These are phyloP conservation scores for Neolentinus lepideus DNA, from an alignment of 1,284 basidiomycete species.

Conservation along the genomic window DNA sequence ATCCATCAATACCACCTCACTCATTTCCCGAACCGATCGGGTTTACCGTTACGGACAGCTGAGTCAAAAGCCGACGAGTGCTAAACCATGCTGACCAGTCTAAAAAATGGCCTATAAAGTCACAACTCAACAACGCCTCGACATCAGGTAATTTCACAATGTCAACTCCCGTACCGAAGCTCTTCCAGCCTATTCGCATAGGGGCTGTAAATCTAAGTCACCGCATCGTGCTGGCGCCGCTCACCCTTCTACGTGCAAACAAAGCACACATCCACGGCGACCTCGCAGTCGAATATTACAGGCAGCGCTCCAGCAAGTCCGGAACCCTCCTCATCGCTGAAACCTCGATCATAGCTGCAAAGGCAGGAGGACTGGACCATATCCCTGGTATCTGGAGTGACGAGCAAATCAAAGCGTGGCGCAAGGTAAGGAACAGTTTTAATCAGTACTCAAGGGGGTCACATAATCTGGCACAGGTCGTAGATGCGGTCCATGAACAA, in stretches of 20 bases:
- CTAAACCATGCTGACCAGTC: no score
- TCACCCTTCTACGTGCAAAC: constrained; percentile 23
- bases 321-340: constrained; percentile 25
- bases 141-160: no score
- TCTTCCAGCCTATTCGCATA: constrained; percentile 22
- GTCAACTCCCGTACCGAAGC: constrained; percentile 5
- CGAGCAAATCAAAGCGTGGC: constrained; percentile 24
- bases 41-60: no score
- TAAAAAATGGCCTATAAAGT: no score
- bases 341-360: constrained; percentile 20
- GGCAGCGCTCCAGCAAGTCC: constrained; percentile 17
- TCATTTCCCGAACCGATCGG: no score
- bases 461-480: constrained; percentile 18
- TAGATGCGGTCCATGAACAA: constrained; percentile 30
- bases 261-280: constrained; percentile 5
- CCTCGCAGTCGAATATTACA: constrained; percentile 18
- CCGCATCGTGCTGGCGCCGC: constrained; percentile 22
- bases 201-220: constrained; percentile 18
- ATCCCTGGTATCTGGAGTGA: constrained; percentile 19
- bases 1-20: no score
- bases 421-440: constrained; percentile 11
- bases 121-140: no score
- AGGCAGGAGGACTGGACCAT: constrained; percentile 13
- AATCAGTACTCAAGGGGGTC: neutral
- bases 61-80: no score